phyloP scores from a whole-genome alignment of 495 filamentous ascomycete genomes.

The Aspergillus affinis region DNA sequence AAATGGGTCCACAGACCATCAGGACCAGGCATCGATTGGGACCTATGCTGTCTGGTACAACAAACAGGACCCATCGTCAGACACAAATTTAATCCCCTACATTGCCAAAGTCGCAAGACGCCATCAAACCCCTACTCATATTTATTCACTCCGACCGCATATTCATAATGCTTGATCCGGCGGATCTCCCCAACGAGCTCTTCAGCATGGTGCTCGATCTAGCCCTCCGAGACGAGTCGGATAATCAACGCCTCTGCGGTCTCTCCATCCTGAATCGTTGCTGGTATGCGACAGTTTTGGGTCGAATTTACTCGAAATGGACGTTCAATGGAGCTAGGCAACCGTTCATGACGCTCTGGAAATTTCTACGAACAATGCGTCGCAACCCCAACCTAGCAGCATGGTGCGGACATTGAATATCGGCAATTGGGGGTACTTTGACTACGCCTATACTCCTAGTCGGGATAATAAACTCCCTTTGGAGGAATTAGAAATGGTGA shows the following conservation, averaged over 20 bases:
- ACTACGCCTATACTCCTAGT: background rate
- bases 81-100: background rate
- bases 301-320: slow-evolving; percentile 5
- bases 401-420: background rate
- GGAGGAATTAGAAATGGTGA: background rate
- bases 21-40: too few species aligned
- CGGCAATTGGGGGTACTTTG: slow-evolving; percentile 5
- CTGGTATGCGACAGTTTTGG: background rate
- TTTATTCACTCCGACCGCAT: too few species aligned
- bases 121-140: too few species aligned
- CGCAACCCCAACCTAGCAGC: background rate
- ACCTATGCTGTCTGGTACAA: too few species aligned
- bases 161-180: slow-evolving; percentile 2
- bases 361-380: slow-evolving; percentile 2
- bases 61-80: too few species aligned
- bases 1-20: too few species aligned
- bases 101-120: too few species aligned
- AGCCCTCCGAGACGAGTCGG: background rate
- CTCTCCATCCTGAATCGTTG: background rate
- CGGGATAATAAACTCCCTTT: background rate
- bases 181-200: slow-evolving; percentile 3
- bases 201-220: background rate
- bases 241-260: background rate
- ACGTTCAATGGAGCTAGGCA: slow-evolving; percentile 6
- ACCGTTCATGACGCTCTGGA: slow-evolving; percentile 1